phyloP scores from a whole-genome alignment of 2,329 filamentous ascomycete species.

The Aspergillus uvarum region DNA sequence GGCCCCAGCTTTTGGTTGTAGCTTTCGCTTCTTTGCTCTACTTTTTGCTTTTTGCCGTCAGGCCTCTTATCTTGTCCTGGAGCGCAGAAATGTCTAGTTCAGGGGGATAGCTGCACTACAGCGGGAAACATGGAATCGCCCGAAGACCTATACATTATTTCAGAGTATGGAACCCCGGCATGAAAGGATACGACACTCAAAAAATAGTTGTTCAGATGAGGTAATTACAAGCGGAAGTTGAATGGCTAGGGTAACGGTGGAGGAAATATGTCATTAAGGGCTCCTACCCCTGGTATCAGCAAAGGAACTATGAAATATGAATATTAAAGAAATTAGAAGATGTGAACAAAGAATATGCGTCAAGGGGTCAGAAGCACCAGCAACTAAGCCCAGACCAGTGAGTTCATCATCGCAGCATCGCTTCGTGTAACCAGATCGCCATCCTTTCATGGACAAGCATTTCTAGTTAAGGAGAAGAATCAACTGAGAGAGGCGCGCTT shows the following conservation, averaged over 20 bases:
- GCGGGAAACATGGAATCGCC: too few species aligned
- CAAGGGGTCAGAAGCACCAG: neutral
- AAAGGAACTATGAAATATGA: neutral
- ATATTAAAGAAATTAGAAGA: neutral
- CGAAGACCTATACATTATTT: neutral
- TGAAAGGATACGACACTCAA: neutral
- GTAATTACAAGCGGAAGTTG: neutral
- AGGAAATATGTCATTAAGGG: neutral
- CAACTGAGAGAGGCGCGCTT: constrained; percentile 9
- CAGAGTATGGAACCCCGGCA: neutral
- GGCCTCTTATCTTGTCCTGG: too few species aligned
- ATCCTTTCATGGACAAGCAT: too few species aligned
- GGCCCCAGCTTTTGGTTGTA: too few species aligned
- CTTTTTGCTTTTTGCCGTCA: too few species aligned
- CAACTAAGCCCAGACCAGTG: neutral
- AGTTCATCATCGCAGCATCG: neutral
- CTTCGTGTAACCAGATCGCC: neutral
- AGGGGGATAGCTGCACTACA: too few species aligned
- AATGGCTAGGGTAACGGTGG: neutral
- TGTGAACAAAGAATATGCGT: too few species aligned
- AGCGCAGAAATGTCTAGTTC: too few species aligned
- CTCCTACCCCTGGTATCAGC: neutral
- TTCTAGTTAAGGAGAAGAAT: neutral
- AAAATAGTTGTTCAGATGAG: neutral
- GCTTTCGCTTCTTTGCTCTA: too few species aligned